Base-by-base conservation (phyloP, 805 yeast species). In the Nakazawaea pomicola region DNA sequence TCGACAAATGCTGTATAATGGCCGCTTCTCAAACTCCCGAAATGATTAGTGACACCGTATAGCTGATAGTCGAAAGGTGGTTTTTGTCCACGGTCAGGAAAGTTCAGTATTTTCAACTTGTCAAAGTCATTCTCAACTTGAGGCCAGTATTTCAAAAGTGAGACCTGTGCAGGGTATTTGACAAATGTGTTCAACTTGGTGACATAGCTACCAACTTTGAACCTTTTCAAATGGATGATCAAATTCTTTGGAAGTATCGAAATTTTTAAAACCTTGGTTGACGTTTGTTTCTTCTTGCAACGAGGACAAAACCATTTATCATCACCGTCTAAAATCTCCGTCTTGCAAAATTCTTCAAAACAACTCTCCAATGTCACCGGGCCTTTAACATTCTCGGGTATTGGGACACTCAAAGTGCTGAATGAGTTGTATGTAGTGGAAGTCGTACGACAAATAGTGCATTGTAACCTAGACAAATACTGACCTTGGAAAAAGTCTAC, bases 401-500 rank as follows among this genome's bases (percentile, higher is more conserved):
- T 78, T 0, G 97, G 96, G 41, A 90, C 65, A 24, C 90, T 78
- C 41, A 90, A 64, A 12, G 81, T 80, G 24, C 90, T 79, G 57
- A 86, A 90, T 1, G 95, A 76, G 51, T 83, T 88, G 56, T 80
- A 90, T 0, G 96, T 86, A 0, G 96, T 87, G 0, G 96, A 87
- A 0, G 95, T 85, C 23, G 67, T 68, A 1, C 70, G 69, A 61
- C 98, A 90, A 24, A 69, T 73, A 35, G 79, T 60, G 60, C 98
- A 90, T 51, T 69, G 74, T 52, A 90, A 65, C 40, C 76, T 80
- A n/a, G 95, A 84, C 36, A 83, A 71, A 52, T 82, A 84, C 60
- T 90, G 97, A 1, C 97, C 98, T 56, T 87, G 95, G 57, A 87
- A 87, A 38, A 78, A 72, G 49, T 85, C 90, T 2, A 85, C 93